Evolutionary conservation across 2,329 filamentous ascomycete genomes (phyloP).

Genomic region (Simplicillium aogashimaense): DNA sequence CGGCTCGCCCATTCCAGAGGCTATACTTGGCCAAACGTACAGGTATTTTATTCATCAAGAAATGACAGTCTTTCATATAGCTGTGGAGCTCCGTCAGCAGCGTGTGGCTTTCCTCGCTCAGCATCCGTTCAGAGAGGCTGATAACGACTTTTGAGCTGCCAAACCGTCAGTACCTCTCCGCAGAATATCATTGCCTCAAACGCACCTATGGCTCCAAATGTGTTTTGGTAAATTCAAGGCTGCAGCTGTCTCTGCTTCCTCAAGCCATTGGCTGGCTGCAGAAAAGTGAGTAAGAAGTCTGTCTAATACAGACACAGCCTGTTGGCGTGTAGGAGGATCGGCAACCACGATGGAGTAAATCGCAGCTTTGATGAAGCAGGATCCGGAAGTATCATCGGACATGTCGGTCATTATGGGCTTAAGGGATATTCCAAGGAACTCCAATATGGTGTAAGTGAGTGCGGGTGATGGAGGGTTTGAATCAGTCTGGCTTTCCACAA

Average conservation of each 20-base stretch:
- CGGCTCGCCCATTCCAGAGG: background rate
- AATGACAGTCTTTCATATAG: slow-evolving; percentile 45
- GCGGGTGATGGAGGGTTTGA: background rate
- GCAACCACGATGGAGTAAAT: slow-evolving; percentile 43
- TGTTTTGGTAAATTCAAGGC: too few species aligned
- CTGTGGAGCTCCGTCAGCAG: slow-evolving; percentile 39
- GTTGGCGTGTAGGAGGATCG: slow-evolving; percentile 36
- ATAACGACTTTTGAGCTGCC: slow-evolving; percentile 27
- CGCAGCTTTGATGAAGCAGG: slow-evolving; percentile 37
- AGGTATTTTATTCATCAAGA: slow-evolving; percentile 39
- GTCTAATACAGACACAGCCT: slow-evolving; percentile 36
- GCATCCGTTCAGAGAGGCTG: slow-evolving; percentile 38
- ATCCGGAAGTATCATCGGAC: slow-evolving; percentile 12
- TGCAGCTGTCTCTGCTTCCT: too few species aligned
- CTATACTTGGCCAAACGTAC: slow-evolving; percentile 22
- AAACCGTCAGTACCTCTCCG: slow-evolving; percentile 2
- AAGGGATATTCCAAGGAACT: slow-evolving; percentile 45
- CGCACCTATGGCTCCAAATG: too few species aligned
- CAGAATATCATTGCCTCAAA: too few species aligned
- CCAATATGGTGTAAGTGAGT: slow-evolving; percentile 33
- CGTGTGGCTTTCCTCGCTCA: slow-evolving; percentile 29
- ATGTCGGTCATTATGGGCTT: slow-evolving; percentile 19
- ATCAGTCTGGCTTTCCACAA: too few species aligned
- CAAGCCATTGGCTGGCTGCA: too few species aligned
- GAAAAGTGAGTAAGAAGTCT: slow-evolving; percentile 26